Conservation (phyloP, 2,329 filamentous ascomycete genomes). For the Samsoniella hepiali region DNA sequence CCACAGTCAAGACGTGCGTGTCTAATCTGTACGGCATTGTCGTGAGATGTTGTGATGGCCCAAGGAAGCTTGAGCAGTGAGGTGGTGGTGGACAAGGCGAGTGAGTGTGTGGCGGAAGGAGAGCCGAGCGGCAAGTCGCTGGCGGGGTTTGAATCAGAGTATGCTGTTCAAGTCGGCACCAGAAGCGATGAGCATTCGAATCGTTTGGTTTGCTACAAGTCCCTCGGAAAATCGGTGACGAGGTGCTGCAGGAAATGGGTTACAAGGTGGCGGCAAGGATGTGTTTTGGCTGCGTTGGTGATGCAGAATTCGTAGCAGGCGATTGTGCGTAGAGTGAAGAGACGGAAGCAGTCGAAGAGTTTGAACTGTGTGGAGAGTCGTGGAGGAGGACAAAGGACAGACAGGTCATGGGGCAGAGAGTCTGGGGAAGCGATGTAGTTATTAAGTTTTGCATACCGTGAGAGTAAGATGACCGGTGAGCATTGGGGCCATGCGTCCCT, state of each 20-base stretch:
- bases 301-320: neutral
- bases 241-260: neutral
- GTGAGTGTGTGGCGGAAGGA: slow-evolving; percentile 12
- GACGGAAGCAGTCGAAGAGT: neutral
- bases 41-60: slow-evolving; percentile 33
- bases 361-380: neutral
- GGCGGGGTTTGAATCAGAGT: slow-evolving; percentile 6
- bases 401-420: slow-evolving; percentile 3
- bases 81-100: slow-evolving; percentile 23
- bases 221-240: neutral
- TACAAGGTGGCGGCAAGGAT: neutral
- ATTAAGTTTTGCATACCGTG: slow-evolving; percentile 24
- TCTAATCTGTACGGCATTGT: slow-evolving; percentile 80
- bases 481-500: slow-evolving; percentile 22
- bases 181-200: slow-evolving; percentile 1
- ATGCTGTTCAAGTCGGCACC: slow-evolving; percentile 20
- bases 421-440: slow-evolving; percentile 28
- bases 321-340: neutral
- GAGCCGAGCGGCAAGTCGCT: slow-evolving; percentile 18
- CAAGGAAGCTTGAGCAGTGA: slow-evolving; percentile 35
- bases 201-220: neutral
- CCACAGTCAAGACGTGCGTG: slow-evolving; percentile 84
- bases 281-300: neutral
- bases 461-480: slow-evolving; percentile 28
- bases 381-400: slow-evolving; percentile 22